Evolutionary conservation across 495 filamentous ascomycete species (phyloP).

Genomic region (Hypomontagnella monticulosa): DNA sequence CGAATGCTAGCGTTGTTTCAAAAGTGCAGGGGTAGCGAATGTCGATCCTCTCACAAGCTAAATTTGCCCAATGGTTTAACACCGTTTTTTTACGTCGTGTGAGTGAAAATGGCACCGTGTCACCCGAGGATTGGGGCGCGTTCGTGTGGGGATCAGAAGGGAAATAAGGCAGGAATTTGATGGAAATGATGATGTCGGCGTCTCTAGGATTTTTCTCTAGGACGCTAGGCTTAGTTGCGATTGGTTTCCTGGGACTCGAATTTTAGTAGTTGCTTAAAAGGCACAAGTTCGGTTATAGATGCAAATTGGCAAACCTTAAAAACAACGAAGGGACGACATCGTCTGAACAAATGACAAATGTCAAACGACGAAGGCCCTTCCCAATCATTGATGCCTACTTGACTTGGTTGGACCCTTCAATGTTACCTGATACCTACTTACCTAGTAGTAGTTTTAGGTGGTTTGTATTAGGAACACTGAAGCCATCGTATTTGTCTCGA

Average conservation of each 20-base stretch:
- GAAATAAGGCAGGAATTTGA: background rate
- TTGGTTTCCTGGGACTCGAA: slow-evolving; percentile 1
- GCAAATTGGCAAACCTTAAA: slow-evolving; percentile 26
- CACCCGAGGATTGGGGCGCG: slow-evolving; percentile 33
- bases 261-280: slow-evolving; percentile 1
- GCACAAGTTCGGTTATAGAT: slow-evolving; percentile 20
- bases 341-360: background rate
- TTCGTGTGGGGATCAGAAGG: slow-evolving; percentile 12
- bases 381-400: no score
- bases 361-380: no score
- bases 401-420: no score
- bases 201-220: slow-evolving; percentile 1
- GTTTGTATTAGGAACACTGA: no score
- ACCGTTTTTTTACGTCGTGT: slow-evolving; percentile 13
- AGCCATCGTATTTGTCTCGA: background rate
- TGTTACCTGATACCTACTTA: background rate
- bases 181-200: slow-evolving; percentile 9
- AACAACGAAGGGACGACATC: slow-evolving; percentile 3
- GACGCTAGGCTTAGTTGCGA: slow-evolving; percentile 2
- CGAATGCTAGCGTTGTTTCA: slow-evolving; percentile 38
- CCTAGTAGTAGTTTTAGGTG: no score
- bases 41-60: slow-evolving; percentile 32
- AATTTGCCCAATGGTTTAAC: slow-evolving; percentile 32
- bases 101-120: slow-evolving; percentile 31
- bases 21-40: slow-evolving; percentile 34